Evolutionary conservation across 2,329 filamentous ascomycete genomes (phyloP).

Genomic region (Neopestalotiopsis rosae): DNA sequence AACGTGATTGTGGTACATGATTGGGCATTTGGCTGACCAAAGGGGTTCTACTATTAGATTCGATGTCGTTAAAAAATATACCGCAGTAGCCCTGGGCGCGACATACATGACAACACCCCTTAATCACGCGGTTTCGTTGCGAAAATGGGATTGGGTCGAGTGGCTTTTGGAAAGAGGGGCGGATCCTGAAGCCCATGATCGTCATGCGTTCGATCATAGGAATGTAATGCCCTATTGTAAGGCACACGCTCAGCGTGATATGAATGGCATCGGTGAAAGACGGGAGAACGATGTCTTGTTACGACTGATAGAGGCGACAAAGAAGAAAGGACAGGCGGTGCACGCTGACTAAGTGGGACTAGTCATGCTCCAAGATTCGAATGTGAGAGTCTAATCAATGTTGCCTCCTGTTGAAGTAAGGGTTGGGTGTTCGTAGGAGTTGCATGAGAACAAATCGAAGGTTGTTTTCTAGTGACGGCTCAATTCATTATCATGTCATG

Average conservation of each 20-base stretch:
- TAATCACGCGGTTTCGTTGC: background rate
- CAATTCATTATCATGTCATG: too few relatives aligned
- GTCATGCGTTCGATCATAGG: background rate
- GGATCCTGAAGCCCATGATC: slow-evolving; percentile 7
- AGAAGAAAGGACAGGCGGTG: background rate
- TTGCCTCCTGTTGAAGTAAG: too few relatives aligned
- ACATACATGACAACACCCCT: slow-evolving; percentile 2
- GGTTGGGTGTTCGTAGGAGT: too few relatives aligned
- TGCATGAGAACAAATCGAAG: too few relatives aligned
- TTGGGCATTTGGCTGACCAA: background rate
- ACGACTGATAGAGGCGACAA: background rate
- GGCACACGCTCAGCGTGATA: background rate
- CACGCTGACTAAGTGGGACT: background rate
- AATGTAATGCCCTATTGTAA: background rate
- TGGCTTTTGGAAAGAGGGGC: slow-evolving; percentile 15
- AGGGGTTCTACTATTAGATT: background rate
- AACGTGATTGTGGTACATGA: background rate
- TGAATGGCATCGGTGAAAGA: background rate
- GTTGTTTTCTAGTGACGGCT: too few relatives aligned
- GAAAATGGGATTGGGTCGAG: slow-evolving; percentile 4
- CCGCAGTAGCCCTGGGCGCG: background rate
- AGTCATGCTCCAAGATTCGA: background rate
- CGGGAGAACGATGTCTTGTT: background rate
- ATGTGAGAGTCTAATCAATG: too few relatives aligned
- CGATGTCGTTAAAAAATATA: background rate